Evolutionary conservation across 1,139 yeast genomes (phyloP).

Genomic region (Taphrina flavorubra): DNA sequence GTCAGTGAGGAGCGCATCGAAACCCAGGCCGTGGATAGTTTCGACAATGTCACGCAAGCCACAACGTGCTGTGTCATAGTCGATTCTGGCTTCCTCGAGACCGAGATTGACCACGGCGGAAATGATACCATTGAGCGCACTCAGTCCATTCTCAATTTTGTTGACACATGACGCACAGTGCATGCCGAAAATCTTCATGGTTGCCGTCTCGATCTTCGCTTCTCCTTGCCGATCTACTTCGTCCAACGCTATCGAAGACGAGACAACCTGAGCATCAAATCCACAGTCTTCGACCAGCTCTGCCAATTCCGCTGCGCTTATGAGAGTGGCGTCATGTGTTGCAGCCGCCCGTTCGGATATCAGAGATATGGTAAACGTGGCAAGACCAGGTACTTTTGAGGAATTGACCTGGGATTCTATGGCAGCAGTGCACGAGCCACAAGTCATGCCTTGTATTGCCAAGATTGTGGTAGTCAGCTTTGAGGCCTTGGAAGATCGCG

Average conservation of each 20-base stretch:
- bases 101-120: constrained; percentile 68
- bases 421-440: constrained; percentile 77
- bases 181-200: constrained; percentile 67
- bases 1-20: constrained; percentile 56
- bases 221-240: constrained; percentile 3
- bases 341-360: constrained; percentile 35
- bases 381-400: constrained; percentile 20
- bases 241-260: constrained; percentile 10
- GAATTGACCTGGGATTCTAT: constrained; percentile 60
- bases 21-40: constrained; percentile 61
- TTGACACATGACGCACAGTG: constrained; percentile 84
- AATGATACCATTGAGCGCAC: constrained; percentile 58
- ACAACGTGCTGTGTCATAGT: constrained; percentile 54
- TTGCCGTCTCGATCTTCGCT: neutral
- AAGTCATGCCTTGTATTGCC: constrained; percentile 75
- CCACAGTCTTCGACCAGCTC: constrained; percentile 45
- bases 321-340: constrained; percentile 13
- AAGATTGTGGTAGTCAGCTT: constrained; percentile 22
- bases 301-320: constrained; percentile 15
- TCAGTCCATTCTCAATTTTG: constrained; percentile 64
- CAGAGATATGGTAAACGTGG: constrained; percentile 21
- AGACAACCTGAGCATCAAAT: constrained; percentile 36
- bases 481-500: constrained; percentile 15
- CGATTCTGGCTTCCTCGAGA: constrained; percentile 72
- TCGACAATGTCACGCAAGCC: constrained; percentile 60